Conservation (phyloP, 2,329 filamentous ascomycete genomes). For the Thielaviopsis ethacetica region DNA sequence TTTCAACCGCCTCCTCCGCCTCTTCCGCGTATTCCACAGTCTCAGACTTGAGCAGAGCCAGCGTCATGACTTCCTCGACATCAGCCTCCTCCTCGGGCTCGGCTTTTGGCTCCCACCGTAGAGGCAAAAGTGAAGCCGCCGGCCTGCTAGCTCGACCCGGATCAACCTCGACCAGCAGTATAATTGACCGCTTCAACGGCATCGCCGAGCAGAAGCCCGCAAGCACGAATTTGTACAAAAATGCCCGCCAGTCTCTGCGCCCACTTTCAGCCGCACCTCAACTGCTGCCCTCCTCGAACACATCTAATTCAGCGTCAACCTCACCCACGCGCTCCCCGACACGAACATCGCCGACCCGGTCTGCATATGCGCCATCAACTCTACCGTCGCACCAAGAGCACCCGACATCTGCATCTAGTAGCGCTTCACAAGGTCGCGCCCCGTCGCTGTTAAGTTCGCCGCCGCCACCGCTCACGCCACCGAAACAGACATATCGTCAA, state of each 20-base stretch:
- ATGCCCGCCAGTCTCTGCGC: slow-evolving; percentile 59
- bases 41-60: slow-evolving; percentile 42
- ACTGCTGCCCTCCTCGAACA: slow-evolving; percentile 3
- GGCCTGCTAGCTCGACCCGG: slow-evolving; percentile 28
- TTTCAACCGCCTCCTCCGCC: slow-evolving; percentile 55
- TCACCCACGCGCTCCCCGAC: slow-evolving; percentile 7
- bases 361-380: slow-evolving; percentile 6
- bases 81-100: slow-evolving; percentile 37
- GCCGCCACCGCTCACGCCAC: slow-evolving; percentile 6
- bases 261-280: slow-evolving; percentile 54
- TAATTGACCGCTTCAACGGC: slow-evolving; percentile 6
- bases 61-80: slow-evolving; percentile 45
- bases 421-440: not conserved
- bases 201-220: slow-evolving; percentile 19
- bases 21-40: slow-evolving; percentile 50
- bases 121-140: slow-evolving; percentile 59
- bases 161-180: not conserved
- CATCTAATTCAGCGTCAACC: not conserved
- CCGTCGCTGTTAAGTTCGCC: slow-evolving; percentile 3
- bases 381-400: not conserved
- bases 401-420: not conserved
- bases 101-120: slow-evolving; percentile 41
- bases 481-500: not conserved
- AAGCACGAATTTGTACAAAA: slow-evolving; percentile 52
- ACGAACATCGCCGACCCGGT: slow-evolving; percentile 7